Evolutionary conservation across 192 early-diverging fungal genomes (phyloP).

Genomic region (Dispira simplex): DNA sequence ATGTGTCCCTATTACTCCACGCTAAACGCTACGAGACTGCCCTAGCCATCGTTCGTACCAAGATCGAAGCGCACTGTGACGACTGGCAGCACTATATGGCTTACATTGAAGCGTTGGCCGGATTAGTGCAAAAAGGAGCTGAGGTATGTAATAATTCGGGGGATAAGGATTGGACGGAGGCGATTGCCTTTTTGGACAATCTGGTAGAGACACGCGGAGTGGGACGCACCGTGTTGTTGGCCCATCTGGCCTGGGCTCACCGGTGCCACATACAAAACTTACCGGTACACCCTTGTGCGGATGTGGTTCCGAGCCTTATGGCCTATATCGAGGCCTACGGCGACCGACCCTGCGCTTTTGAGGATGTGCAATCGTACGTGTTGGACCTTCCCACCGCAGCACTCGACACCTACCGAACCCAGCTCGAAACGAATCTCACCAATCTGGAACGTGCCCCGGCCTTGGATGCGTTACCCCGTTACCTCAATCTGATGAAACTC

Average conservation of each 20-base stretch:
- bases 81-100: constrained; percentile 28
- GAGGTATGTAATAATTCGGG: too few relatives aligned
- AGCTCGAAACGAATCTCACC: not conserved
- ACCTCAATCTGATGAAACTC: constrained; percentile 3
- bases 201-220: not conserved
- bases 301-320: not conserved
- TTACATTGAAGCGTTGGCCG: constrained; percentile 18
- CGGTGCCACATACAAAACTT: not conserved
- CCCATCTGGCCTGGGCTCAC: not conserved
- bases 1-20: constrained; percentile 33
- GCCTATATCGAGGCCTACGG: constrained; percentile 48
- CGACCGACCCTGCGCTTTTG: constrained; percentile 49
- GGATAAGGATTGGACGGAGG: not conserved
- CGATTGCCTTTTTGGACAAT: too few relatives aligned
- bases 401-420: not conserved
- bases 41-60: constrained; percentile 19
- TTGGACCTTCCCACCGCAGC: constrained; percentile 12
- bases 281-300: not conserved
- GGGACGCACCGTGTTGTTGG: not conserved
- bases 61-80: constrained; percentile 24
- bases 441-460: not conserved
- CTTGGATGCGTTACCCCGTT: not conserved
- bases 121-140: too few relatives aligned
- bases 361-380: constrained; percentile 52
- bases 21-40: constrained; percentile 30